phyloP scores from a whole-genome alignment of 495 filamentous ascomycete species.

The Letharia columbiana region DNA sequence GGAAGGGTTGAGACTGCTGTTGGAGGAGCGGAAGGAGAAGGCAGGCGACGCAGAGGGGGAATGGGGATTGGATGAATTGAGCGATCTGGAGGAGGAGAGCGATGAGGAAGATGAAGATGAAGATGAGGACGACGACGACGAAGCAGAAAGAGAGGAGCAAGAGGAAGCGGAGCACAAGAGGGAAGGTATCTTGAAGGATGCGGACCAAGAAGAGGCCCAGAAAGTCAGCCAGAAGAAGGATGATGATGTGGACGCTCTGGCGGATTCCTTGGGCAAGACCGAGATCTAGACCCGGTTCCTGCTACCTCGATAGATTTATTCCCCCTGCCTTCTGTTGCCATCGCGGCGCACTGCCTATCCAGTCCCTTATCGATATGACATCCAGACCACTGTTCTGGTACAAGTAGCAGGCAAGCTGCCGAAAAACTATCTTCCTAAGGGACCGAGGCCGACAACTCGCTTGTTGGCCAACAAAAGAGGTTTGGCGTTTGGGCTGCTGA shows the following conservation, averaged over 20 bases:
- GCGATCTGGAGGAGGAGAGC: constrained; percentile 60
- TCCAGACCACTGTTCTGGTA: not conserved
- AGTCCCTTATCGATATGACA: not conserved
- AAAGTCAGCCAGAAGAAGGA: constrained; percentile 65
- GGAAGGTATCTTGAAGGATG: constrained; percentile 53
- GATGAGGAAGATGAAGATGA: constrained; percentile 59
- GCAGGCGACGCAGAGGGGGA: constrained; percentile 43
- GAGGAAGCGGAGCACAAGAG: constrained; percentile 26
- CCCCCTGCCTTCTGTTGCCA: not conserved
- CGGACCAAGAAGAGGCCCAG: constrained; percentile 64
- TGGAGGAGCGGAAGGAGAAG: constrained; percentile 51
- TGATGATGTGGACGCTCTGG: constrained; percentile 70
- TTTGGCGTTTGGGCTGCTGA: not conserved
- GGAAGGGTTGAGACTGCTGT: constrained; percentile 39
- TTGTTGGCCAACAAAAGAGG: not conserved
- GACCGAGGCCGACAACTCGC: not conserved
- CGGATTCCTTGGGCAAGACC: constrained; percentile 64
- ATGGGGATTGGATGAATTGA: constrained; percentile 77
- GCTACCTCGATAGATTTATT: not conserved
- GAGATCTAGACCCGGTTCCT: constrained; percentile 24
- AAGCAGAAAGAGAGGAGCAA: constrained; percentile 46
- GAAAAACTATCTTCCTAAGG: not conserved
- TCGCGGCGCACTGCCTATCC: not conserved
- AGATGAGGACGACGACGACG: constrained; percentile 41
- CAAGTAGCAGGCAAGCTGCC: not conserved